These are phyloP conservation scores for Xylaria sp. DNA, from an alignment of 495 filamentous ascomycete genomes.

Conservation along the genomic window DNA sequence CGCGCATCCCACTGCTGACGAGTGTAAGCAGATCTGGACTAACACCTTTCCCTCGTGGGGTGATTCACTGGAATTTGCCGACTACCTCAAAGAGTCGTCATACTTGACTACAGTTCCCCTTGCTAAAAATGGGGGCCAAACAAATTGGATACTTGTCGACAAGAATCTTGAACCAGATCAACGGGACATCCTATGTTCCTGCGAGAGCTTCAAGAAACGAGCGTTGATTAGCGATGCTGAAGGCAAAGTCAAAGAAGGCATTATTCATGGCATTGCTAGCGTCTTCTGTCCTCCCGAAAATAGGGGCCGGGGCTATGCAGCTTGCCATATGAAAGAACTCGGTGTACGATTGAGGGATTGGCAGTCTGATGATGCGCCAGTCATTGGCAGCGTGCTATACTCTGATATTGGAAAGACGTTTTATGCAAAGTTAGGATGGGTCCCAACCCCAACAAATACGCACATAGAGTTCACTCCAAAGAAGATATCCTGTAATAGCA, in stretches of 20 bases:
- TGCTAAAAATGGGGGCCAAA: slow-evolving; percentile 67
- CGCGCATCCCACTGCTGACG: slow-evolving; percentile 67
- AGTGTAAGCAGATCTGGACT: slow-evolving; percentile 65
- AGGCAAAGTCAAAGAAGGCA: neutral
- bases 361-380: slow-evolving; percentile 41
- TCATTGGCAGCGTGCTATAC: neutral
- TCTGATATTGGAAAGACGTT: neutral
- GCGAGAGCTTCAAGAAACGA: slow-evolving; percentile 72
- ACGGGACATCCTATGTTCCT: slow-evolving; percentile 72
- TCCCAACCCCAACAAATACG: neutral
- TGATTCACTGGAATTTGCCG: slow-evolving; percentile 63
- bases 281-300: slow-evolving; percentile 73
- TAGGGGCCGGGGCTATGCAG: slow-evolving; percentile 76
- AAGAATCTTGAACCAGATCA: slow-evolving; percentile 47
- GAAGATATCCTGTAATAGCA: neutral
- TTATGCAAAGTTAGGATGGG: neutral
- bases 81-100: slow-evolving; percentile 60
- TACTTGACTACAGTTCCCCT: neutral
- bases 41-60: slow-evolving; percentile 75
- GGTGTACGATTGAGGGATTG: slow-evolving; percentile 41
- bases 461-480: neutral
- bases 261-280: slow-evolving; percentile 60
- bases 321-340: slow-evolving; percentile 60
- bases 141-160: slow-evolving; percentile 82
- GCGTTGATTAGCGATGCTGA: slow-evolving; percentile 56